Evolutionary conservation across 2,329 filamentous ascomycete species (phyloP), one percentile per base, ranked within the genome.

Genomic region (Rhinocladiella mackenziei): DNA sequence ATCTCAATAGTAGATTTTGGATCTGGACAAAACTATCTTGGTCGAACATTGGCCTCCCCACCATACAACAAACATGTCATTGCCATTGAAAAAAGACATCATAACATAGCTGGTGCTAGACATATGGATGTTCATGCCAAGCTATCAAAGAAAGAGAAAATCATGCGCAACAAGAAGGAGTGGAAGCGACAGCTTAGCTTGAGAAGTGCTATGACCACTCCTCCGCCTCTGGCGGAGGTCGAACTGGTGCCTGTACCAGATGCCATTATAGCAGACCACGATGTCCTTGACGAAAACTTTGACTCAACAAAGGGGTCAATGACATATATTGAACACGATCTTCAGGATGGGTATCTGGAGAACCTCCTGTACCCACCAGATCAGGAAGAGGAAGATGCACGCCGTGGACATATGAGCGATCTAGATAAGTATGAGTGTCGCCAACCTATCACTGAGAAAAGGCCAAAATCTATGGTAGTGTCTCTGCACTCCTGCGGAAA

Each of bases 401-500:
- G n/a, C n/a, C n/a, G n/a, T n/a, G n/a, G n/a, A n/a, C n/a, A n/a
- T n/a, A n/a, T n/a, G n/a, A n/a, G n/a, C n/a, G n/a, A n/a, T n/a
- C n/a, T n/a, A n/a, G n/a, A n/a, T n/a, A n/a, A n/a, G n/a, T n/a
- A n/a, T n/a, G n/a, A n/a, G n/a, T n/a, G n/a, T n/a, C n/a, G n/a
- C n/a, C n/a, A n/a, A n/a, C n/a, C n/a, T n/a, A n/a, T n/a, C n/a
- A n/a, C n/a, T 33, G 1, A 23, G 23, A 8, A 23, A 14, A 17
- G 30, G 7, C 31, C 49, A 29, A 47, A 43, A 19, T 63, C 45
- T 26, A 89, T 96, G 83, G 86, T 91, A 11, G 83, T 97, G 20
- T 97, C 92, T 0, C 86, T 98, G 13, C 92, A 98, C 65, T 97
- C 91, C 0, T 98, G 92, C 62, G 92, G 92, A 19, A 97, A 98